Evolutionary conservation across 345 rosid genomes (phyloP), one percentile per base, ranked within the genome.

Genomic region (Rhodomyrtus tomentosa): DNA sequence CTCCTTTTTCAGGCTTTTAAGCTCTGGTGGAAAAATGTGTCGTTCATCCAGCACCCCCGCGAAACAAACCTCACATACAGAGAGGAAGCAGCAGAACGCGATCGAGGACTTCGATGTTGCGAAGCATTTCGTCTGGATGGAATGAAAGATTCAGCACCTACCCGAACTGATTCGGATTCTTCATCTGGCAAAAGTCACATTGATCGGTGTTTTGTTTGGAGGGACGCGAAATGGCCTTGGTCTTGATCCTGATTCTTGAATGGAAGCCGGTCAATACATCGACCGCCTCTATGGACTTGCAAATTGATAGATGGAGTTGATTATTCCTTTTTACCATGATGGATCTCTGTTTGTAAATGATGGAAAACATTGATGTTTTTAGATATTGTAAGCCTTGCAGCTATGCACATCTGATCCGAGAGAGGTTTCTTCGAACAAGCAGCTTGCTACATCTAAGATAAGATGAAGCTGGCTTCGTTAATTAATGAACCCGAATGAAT

Each of bases 201-300:
- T 55, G 87, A 86, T 54, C 92, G 91, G 72, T 90, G 90, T 50
- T 90, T 95, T 90, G 91, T 89, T 48, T 96, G 99, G 99, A 92
- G 94, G 87, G 96, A 96, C 83, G 98, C 99, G 52, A 94, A 87
- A 85, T 94, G 98, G 98, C 99, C 99, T 40, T 96, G 98, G 98
- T 87, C 87, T 87, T 96, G 92, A 93, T 84, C 55, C 36, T 29
- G 27, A 53, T 74, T 49, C 42, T 62, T 16, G 12, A 32, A 38
- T 9, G 21, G 42, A 32, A 62, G 74, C 42, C 10, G 22, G 24
- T 20, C 74, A 16, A 24, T 14, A 6, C 21, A 16, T 62, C 4
- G 24, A 62, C 42, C 1, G 3, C 74, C 42, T 32, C 3, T 62
- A 62, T 8, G 21, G 25, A 54, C 25, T 21, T 54, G 24, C 56